These are phyloP conservation scores for Irpex sp. DNA, from an alignment of 1,284 basidiomycete genomes.

Conservation along the genomic window DNA sequence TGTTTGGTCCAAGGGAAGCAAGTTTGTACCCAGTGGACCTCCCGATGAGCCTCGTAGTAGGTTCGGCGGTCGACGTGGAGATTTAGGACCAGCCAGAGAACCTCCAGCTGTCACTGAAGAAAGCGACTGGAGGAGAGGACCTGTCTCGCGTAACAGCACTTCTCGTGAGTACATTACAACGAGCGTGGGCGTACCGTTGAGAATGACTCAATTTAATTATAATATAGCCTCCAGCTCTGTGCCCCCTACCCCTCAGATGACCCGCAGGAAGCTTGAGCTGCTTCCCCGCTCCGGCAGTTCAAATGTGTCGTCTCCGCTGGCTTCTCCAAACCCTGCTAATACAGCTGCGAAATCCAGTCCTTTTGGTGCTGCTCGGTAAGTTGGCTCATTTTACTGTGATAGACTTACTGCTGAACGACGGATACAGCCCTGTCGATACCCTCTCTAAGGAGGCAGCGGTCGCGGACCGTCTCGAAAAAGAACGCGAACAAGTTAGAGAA, in stretches of 20 bases:
- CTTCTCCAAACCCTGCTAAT: constrained; percentile 66
- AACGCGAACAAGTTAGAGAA: constrained; percentile 53
- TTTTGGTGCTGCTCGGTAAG: constrained; percentile 84
- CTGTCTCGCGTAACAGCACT: constrained; percentile 42
- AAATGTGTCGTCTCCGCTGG: constrained; percentile 63
- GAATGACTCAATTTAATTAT: not conserved
- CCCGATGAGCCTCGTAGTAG: constrained; percentile 37
- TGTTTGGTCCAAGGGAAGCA: constrained; percentile 67
- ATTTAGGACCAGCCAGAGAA: constrained; percentile 50
- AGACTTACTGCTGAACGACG: not conserved
- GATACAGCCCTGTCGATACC: constrained; percentile 79
- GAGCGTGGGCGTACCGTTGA: too few relatives aligned
- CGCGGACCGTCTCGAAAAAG: constrained; percentile 63
- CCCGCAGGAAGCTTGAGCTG: constrained; percentile 78
- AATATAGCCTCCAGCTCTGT: constrained; percentile 62
- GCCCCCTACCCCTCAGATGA: constrained; percentile 75
- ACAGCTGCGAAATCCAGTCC: constrained; percentile 60
- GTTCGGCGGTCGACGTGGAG: constrained; percentile 51
- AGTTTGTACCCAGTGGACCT: constrained; percentile 56
- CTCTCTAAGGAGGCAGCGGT: constrained; percentile 75
- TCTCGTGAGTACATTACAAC: constrained; percentile 50
- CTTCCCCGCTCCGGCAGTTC: constrained; percentile 73
- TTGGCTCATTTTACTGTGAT: constrained; percentile 4
- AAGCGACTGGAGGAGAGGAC: constrained; percentile 56
- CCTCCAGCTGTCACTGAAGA: constrained; percentile 36